These are phyloP conservation scores for Zygnema circumcarinatum DNA, from an alignment of 139 green algal genomes.

Conservation along the genomic window DNA sequence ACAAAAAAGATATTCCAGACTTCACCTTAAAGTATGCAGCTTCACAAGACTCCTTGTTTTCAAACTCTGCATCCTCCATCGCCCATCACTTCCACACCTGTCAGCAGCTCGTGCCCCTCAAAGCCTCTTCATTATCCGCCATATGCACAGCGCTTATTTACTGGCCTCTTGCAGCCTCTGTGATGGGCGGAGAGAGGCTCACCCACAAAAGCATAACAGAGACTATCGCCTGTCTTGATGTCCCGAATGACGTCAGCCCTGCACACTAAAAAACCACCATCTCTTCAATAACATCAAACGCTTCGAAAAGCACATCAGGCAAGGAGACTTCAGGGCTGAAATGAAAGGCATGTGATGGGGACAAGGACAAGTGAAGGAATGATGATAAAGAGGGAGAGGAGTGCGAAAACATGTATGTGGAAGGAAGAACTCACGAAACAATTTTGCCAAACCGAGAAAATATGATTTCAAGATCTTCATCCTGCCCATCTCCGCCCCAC, in stretches of 20 bases:
- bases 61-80: conserved; percentile 60
- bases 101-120: no score
- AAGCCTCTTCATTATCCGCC: no score
- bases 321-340: no score
- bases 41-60: conserved; percentile 83
- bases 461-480: conserved; percentile 99
- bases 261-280: conserved; percentile 15
- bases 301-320: no score
- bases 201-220: conserved; percentile 95
- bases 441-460: conserved; percentile 95
- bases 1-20: no score
- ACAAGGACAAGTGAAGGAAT: not conserved
- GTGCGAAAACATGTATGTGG: not conserved
- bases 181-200: no score
- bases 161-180: no score
- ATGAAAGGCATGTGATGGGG: not conserved
- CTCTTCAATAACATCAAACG: conserved; percentile 42
- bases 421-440: conserved; percentile 28
- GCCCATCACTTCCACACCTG: not conserved
- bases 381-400: not conserved
- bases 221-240: conserved; percentile 91
- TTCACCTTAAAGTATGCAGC: conserved; percentile 63
- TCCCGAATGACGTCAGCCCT: conserved; percentile 91
- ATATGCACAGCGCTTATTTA: no score
- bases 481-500: conserved; percentile 52